Base-by-base conservation (phyloP, 23 red algal species). In the Gracilaria domingensis region DNA sequence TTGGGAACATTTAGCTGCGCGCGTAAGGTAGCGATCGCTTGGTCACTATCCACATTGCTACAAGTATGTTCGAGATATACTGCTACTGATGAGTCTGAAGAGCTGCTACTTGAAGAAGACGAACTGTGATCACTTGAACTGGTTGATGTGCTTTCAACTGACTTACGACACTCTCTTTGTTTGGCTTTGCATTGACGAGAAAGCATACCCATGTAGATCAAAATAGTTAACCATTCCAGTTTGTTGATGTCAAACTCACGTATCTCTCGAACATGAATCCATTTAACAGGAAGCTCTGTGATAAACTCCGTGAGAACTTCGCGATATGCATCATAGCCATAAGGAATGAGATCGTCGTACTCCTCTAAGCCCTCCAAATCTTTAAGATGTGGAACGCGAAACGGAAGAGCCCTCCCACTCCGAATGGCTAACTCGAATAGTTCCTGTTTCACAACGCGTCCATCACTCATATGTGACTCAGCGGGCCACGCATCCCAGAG, bases 161-260 rank as follows among this genome's bases (percentile, higher is more conserved):
- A 5, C 39, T 25, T 13, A 49, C 72, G 40, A 25, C 23, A 4
- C 7, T 8, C 23, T 4, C 34, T n/a, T 30, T 50, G 72, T 26
- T 77, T 51, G 40, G 72, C 21, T 49, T 37, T 28, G 7, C 25
- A 45, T 51, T 50, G 21, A 8, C 72, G 38, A 51, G 72, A 77
- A 33, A 82, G 53, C 26, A 47, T 59, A 37, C 84, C 84, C 49
- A 88, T 56, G 13, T 50, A 42, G 12, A 88, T 37, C 30, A 88
- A 49, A 21, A 88, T 58, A 21, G 84, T 75, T 35, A 88, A 37
- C 84, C 84, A 88, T 65, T 88, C 84, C 66, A 88, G 21, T 60
- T 62, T 85, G 9, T 67, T 55, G 16, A 66, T 48, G 59, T 85
- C 58, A 85, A 85, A 88, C 40, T 33, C 36, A 20, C 58, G 32